Conservation (phyloP, 2,329 filamentous ascomycete species). For the Zymoseptoria pseudotritici region DNA sequence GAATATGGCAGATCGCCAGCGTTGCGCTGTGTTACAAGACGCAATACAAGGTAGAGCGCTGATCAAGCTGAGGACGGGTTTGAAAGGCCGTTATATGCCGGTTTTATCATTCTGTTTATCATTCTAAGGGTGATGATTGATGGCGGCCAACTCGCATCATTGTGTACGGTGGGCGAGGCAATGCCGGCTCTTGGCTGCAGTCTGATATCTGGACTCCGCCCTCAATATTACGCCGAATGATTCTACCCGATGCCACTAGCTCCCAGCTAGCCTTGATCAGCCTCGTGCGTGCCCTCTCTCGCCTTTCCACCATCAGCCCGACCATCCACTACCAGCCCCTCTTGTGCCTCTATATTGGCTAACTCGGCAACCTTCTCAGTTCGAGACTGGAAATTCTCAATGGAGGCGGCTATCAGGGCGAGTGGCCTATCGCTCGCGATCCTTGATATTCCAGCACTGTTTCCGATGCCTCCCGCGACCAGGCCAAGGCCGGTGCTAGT, state of each 20-base stretch:
- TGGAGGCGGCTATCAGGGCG: background rate
- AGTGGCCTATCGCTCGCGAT: background rate
- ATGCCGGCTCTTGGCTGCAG: background rate
- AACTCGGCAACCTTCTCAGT: background rate
- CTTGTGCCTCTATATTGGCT: background rate
- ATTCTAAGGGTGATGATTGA: background rate
- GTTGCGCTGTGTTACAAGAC: too few relatives aligned
- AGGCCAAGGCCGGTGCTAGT: too few relatives aligned
- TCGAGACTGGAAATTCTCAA: background rate
- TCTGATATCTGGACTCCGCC: background rate
- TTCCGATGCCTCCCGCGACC: too few relatives aligned
- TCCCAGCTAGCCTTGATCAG: background rate
- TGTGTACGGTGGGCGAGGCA: background rate
- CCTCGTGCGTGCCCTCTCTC: background rate
- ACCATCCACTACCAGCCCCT: background rate
- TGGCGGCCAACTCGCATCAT: background rate
- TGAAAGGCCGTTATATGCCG: background rate
- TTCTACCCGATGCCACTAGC: background rate
- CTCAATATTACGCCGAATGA: background rate
- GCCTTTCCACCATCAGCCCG: background rate
- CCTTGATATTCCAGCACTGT: background rate
- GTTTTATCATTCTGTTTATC: background rate
- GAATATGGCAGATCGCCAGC: too few relatives aligned
- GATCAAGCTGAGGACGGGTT: background rate
- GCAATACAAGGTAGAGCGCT: too few relatives aligned